Percentiles rank a stretch among this genome's conserved stretches.
Evolutionary conservation across 495 filamentous ascomycete genomes (phyloP).

Genomic region (Xylaria longipes): DNA sequence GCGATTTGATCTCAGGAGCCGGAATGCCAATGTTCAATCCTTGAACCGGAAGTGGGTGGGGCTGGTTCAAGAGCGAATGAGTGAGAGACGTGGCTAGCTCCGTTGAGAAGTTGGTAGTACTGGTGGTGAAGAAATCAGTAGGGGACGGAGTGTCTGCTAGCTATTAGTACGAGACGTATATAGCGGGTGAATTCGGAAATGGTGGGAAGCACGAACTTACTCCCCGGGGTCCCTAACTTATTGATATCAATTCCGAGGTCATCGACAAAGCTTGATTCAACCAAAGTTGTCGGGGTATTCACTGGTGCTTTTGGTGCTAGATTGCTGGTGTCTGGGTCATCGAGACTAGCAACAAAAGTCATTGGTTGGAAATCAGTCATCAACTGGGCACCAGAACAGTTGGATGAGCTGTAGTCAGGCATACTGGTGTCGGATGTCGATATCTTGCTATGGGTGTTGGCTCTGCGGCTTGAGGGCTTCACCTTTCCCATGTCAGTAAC

Average conservation of each 20-base stretch:
- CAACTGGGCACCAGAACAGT: slow-evolving; percentile 21
- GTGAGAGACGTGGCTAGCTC: slow-evolving; percentile 50
- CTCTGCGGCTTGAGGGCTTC: slow-evolving; percentile 31
- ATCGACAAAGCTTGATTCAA: slow-evolving; percentile 32
- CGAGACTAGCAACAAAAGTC: slow-evolving; percentile 43
- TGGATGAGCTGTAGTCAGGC: slow-evolving; percentile 45
- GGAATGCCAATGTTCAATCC: slow-evolving; percentile 37
- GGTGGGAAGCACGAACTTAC: slow-evolving; percentile 30
- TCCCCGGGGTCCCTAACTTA: slow-evolving; percentile 33
- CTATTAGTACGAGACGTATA: slow-evolving; percentile 17
- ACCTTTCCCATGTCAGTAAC: slow-evolving; percentile 31
- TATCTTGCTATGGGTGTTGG: slow-evolving; percentile 34
- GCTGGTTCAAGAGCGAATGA: slow-evolving; percentile 53
- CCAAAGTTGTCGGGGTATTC: slow-evolving; percentile 46
- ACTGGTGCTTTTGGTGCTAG: slow-evolving; percentile 46
- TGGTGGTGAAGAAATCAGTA: slow-evolving; percentile 38
- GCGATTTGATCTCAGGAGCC: slow-evolving; percentile 45
- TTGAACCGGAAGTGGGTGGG: slow-evolving; percentile 44
- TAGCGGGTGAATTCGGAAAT: not conserved
- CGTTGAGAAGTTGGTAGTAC: slow-evolving; percentile 36
- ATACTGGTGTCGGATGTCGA: slow-evolving; percentile 48
- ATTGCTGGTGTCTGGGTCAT: slow-evolving; percentile 38
- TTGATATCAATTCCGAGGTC: slow-evolving; percentile 35
- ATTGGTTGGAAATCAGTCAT: slow-evolving; percentile 39
- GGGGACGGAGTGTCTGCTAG: slow-evolving; percentile 30